Evolutionary conservation across 768 basidiomycete genomes (phyloP).

Genomic region (Boletus sp.): DNA sequence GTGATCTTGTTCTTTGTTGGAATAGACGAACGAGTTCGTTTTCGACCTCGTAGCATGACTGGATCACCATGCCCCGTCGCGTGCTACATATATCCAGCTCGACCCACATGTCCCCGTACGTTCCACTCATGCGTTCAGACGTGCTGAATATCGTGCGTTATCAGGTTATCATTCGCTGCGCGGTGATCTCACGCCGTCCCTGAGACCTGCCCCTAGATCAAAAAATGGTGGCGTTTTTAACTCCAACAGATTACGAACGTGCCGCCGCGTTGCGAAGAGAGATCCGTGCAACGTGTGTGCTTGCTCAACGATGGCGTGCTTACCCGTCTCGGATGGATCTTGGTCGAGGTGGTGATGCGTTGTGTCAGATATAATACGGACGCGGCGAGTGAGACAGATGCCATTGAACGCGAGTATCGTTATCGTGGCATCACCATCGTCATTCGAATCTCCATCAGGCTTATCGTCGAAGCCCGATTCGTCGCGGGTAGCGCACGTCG

Average conservation of each 20-base stretch:
- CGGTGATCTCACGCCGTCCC: not conserved
- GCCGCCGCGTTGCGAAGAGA: not conserved
- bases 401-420: too few relatives aligned
- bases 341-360: too few relatives aligned
- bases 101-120: slow-evolving; percentile 3
- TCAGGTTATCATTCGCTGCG: not conserved
- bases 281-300: not conserved
- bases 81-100: not conserved
- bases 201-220: slow-evolving; percentile 1
- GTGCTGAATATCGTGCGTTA: not conserved
- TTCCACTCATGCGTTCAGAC: not conserved
- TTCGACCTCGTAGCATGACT: not conserved
- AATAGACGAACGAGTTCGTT: not conserved
- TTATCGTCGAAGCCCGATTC: not conserved
- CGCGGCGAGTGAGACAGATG: too few relatives aligned
- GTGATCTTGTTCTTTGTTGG: not conserved
- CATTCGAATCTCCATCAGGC: too few relatives aligned
- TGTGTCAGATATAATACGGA: too few relatives aligned
- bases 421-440: too few relatives aligned
- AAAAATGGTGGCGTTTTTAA: slow-evolving; percentile 5
- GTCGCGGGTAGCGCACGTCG: not conserved
- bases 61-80: not conserved
- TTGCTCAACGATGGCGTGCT: too few relatives aligned
- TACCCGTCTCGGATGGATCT: too few relatives aligned
- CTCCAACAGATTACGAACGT: not conserved